Percentiles rank a stretch among this genome's conserved stretches.
These are phyloP conservation scores for Friedmanniomyces endolithicus DNA, from an alignment of 495 filamentous ascomycete genomes.

Conservation along the genomic window DNA sequence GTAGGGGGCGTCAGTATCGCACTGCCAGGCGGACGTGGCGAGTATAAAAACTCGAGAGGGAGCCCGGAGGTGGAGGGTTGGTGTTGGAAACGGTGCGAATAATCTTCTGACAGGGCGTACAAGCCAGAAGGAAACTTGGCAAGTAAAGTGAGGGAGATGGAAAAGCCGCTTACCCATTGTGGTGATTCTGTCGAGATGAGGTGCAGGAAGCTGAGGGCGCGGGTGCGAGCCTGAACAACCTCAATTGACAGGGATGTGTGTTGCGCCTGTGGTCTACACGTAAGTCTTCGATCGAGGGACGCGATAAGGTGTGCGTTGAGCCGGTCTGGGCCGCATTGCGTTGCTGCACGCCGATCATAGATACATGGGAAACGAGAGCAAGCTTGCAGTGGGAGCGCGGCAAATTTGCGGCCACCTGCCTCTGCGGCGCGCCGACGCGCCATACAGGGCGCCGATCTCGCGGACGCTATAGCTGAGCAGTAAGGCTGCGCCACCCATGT, in stretches of 20 bases:
- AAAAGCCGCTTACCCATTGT: slow-evolving; percentile 12
- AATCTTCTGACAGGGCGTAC: not conserved
- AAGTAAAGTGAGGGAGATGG: slow-evolving; percentile 4
- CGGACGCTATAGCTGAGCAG: not conserved
- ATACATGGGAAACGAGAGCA: not conserved
- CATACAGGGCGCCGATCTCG: not conserved
- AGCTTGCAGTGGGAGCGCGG: not conserved
- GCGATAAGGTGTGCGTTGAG: not conserved
- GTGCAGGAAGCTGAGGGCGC: slow-evolving; percentile 5
- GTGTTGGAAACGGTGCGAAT: not conserved
- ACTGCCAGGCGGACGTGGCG: not conserved
- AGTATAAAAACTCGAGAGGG: not conserved
- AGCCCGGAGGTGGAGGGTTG: not conserved
- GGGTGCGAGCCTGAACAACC: slow-evolving; percentile 1
- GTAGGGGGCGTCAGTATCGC: slow-evolving; percentile 5
- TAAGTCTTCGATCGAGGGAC: not conserved
- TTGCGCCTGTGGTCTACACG: not conserved
- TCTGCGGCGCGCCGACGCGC: not conserved
- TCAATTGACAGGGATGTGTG: slow-evolving; percentile 9
- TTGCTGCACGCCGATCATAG: not conserved
- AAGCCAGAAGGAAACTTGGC: not conserved
- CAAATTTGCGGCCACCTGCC: not conserved
- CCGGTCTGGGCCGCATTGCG: not conserved
- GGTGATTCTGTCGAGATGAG: not conserved
- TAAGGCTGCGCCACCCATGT: not conserved